Evolutionary conservation across 129 eudicot genomes (phyloP).

Genomic region (Lonicera japonica): DNA sequence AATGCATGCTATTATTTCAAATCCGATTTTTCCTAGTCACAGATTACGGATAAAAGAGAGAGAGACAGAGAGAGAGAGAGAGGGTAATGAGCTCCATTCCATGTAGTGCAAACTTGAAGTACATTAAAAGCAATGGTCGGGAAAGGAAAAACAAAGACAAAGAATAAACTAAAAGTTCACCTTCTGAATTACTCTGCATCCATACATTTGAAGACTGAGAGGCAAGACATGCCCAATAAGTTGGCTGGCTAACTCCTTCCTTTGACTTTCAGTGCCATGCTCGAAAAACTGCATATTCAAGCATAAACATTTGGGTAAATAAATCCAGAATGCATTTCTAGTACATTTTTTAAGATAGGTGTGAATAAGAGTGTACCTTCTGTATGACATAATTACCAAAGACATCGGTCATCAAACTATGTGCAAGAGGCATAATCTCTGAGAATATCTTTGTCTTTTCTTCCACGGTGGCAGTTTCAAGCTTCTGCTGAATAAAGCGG

Average conservation of each 20-base stretch:
- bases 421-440: conserved; percentile 69
- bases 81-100: not conserved
- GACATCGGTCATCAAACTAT: conserved; percentile 77
- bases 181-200: conserved; percentile 97
- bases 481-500: conserved; percentile 93
- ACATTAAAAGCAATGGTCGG: not conserved
- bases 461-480: conserved; percentile 69
- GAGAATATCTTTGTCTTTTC: conserved; percentile 61
- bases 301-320: conserved; percentile 1
- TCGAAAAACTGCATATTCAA: conserved; percentile 64
- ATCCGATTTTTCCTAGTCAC: too few relatives aligned
- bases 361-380: conserved; percentile 38
- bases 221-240: conserved; percentile 77
- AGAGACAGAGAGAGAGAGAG: too few relatives aligned
- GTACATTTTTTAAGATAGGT: not conserved
- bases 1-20: too few relatives aligned
- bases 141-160: not conserved
- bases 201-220: conserved; percentile 89
- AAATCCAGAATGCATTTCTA: not conserved
- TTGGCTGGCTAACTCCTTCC: conserved; percentile 67
- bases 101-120: not conserved
- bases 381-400: conserved; percentile 97
- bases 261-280: conserved; percentile 81
- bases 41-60: too few relatives aligned
- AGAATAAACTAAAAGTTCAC: conserved; percentile 24